These are phyloP conservation scores for Williopsis jadinii DNA, from an alignment of 1,139 yeast genomes.

Conservation along the genomic window DNA sequence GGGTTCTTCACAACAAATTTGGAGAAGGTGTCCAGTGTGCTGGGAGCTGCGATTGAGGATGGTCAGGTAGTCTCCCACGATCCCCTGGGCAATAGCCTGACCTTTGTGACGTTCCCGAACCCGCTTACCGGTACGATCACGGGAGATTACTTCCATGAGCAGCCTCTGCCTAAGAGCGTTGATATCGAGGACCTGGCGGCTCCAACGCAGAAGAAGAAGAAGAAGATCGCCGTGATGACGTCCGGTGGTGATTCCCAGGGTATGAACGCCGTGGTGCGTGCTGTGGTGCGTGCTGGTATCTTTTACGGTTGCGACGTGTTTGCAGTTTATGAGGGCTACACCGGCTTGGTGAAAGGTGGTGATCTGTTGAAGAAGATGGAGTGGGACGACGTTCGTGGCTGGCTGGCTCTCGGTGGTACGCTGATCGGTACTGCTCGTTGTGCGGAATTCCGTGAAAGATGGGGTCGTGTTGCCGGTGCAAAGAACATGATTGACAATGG, in stretches of 20 bases:
- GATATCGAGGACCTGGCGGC: slow-evolving; percentile 7
- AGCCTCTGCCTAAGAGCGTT: slow-evolving; percentile 1
- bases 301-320: slow-evolving; percentile 65
- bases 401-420: slow-evolving; percentile 72
- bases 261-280: slow-evolving; percentile 78
- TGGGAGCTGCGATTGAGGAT: slow-evolving; percentile 19
- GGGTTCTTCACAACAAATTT: slow-evolving; percentile 48
- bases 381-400: slow-evolving; percentile 76
- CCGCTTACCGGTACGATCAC: slow-evolving; percentile 29
- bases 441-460: slow-evolving; percentile 57
- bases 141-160: slow-evolving; percentile 25
- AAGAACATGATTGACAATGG: slow-evolving; percentile 64
- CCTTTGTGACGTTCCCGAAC: slow-evolving; percentile 33
- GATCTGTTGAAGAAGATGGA: slow-evolving; percentile 51
- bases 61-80: slow-evolving; percentile 34
- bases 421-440: slow-evolving; percentile 78
- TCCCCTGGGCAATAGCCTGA: slow-evolving; percentile 50
- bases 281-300: slow-evolving; percentile 71
- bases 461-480: slow-evolving; percentile 63
- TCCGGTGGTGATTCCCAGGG: slow-evolving; percentile 89
- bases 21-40: slow-evolving; percentile 29
- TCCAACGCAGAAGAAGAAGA: slow-evolving; percentile 16
- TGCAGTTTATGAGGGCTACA: slow-evolving; percentile 73
- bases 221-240: slow-evolving; percentile 77
- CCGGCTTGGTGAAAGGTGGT: slow-evolving; percentile 70